These are phyloP conservation scores for Trichomonas vaginalis DNA, from an alignment of 208 protist species.

Conservation along the genomic window DNA sequence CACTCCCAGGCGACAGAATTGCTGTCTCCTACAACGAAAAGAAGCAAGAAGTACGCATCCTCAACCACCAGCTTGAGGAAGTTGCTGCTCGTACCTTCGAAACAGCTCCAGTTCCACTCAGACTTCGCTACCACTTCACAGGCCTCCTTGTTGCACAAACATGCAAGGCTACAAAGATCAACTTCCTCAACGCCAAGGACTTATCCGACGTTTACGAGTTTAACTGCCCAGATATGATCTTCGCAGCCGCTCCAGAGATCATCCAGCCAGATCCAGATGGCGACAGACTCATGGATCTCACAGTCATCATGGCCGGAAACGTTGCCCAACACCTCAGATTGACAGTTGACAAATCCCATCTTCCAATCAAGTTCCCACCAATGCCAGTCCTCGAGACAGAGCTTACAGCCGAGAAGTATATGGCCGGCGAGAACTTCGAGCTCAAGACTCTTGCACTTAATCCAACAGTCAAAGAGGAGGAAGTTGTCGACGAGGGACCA, in stretches of 20 bases:
- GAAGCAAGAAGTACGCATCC: neutral
- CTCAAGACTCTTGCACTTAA: neutral
- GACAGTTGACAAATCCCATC: neutral
- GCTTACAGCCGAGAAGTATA: neutral
- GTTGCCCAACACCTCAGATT: neutral
- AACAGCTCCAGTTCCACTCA: neutral
- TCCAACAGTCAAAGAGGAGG: neutral
- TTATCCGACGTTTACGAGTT: neutral
- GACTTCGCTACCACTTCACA: neutral
- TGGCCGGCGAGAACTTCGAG: neutral
- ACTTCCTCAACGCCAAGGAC: neutral
- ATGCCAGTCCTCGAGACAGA: neutral
- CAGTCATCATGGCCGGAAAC: neutral
- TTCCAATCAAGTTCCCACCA: conserved; percentile 8
- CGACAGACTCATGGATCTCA: neutral
- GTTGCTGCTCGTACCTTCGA: neutral
- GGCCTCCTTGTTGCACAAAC: neutral
- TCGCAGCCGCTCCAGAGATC: neutral
- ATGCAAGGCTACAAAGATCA: neutral
- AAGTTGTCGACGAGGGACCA: neutral
- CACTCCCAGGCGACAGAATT: neutral
- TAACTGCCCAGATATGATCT: neutral
- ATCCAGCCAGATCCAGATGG: neutral
- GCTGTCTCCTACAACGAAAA: neutral
- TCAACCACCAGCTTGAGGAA: neutral